Conservation (phyloP, 352 stramenopile species). For the Globisporangium alternatum region DNA sequence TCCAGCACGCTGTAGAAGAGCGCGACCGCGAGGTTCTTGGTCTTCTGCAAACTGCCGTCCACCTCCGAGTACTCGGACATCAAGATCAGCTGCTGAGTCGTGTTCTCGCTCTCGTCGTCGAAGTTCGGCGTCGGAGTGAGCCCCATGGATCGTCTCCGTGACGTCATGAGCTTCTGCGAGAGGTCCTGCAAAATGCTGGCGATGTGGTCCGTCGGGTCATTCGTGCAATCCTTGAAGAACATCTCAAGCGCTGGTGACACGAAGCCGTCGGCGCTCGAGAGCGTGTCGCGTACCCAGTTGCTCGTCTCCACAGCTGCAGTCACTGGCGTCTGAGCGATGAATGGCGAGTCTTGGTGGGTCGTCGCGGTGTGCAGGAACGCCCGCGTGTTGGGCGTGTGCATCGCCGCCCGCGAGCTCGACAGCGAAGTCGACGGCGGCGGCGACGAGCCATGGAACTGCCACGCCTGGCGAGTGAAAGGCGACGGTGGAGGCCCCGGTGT, state of each 20-base stretch:
- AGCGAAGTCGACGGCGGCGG: slow-evolving; percentile 30
- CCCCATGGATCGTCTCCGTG: slow-evolving; percentile 24
- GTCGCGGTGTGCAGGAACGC: slow-evolving; percentile 23
- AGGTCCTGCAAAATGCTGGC: slow-evolving; percentile 42
- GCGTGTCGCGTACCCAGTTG: slow-evolving; percentile 74
- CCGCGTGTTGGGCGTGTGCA: slow-evolving; percentile 30
- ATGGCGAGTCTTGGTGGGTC: slow-evolving; percentile 41
- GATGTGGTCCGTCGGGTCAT: slow-evolving; percentile 59
- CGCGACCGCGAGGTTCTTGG: slow-evolving; percentile 55
- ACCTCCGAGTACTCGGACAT: slow-evolving; percentile 41
- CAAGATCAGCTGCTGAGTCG: not conserved
- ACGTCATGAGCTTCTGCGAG: slow-evolving; percentile 45
- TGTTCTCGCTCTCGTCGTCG: slow-evolving; percentile 14
- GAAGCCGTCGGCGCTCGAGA: slow-evolving; percentile 26
- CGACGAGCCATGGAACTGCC: slow-evolving; percentile 70
- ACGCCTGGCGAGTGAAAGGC: slow-evolving; percentile 50
- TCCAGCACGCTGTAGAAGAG: slow-evolving; percentile 85
- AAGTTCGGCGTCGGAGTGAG: slow-evolving; percentile 3
- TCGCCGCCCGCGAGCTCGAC: slow-evolving; percentile 18
- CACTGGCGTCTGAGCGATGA: slow-evolving; percentile 62
- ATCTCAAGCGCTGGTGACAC: slow-evolving; percentile 44
- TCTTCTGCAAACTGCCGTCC: slow-evolving; percentile 76
- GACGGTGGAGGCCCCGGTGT: slow-evolving; percentile 26
- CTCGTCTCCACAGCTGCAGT: slow-evolving; percentile 79
- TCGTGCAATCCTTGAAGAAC: slow-evolving; percentile 61